Base-by-base conservation (phyloP, 2,329 filamentous ascomycete species). In the Spiromastix sp. region DNA sequence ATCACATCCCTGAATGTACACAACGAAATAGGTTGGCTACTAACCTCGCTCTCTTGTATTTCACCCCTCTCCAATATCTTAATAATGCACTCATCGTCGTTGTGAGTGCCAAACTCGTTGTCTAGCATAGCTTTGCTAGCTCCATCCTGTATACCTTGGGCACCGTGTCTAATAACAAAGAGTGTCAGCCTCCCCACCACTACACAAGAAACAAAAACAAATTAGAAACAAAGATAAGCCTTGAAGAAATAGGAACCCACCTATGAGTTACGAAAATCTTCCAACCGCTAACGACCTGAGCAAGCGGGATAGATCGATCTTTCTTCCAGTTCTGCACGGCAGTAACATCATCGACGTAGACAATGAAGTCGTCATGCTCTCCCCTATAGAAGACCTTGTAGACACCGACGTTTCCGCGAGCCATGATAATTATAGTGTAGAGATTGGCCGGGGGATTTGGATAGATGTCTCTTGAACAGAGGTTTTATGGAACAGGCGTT, bases 241-340 rank as follows among this genome's bases (percentile, higher is more conserved):
- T 32, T 27, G 10, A 16, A n/a, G 5, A 12, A 13, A 24, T 5
- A 19, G 20, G 24, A 16, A 30, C 22, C 32, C 72, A 95, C 87
- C 80, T 82, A 68, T 93, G 83, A 22, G 86, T 93, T 28, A 81
- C 68, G 54, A 94, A 93, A 54, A 98, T 71, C 71, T 93, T 84
- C 71, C 85, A 96, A 5, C 81, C 72, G 39, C 79, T 85, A 37
- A 96, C 73, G 38, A 98, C 87, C 52, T 95, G 79, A 2, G 83
- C 73, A 31, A 96, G 66, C 24, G 91, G 82, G 19, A 91, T 67
- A 19, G 73, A 79, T 55, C 75, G 78, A 68, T 96, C 89, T 4
- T 57, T 66, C 68, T 79, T 77, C 89, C 89, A 96, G 60, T 89
- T 79, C 61, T 83, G 69, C 51, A 85, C 77, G 32, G 71, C 68